Conservation (phyloP, 2,329 filamentous ascomycete genomes). For the Chlorencoelia australis region DNA sequence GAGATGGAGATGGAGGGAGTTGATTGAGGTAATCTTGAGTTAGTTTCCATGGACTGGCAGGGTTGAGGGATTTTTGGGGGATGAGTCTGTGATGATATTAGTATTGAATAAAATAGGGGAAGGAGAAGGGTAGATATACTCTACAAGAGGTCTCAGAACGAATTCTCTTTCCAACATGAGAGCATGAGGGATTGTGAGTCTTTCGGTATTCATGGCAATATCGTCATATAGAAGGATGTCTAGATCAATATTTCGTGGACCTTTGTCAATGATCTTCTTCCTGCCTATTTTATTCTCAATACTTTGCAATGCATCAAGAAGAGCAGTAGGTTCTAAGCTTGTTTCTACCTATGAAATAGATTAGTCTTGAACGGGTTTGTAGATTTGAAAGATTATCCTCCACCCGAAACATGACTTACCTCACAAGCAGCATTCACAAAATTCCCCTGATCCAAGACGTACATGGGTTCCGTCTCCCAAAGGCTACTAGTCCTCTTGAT, state of each 20-base stretch:
- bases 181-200: conserved; percentile 75
- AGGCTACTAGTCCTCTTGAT: conserved; percentile 75
- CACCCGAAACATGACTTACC: conserved; percentile 41
- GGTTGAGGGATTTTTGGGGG: conserved; percentile 42
- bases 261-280: conserved; percentile 81
- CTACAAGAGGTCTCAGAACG: conserved; percentile 75
- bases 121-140: conserved; percentile 39
- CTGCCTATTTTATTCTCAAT: conserved; percentile 76
- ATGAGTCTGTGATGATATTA: conserved; percentile 37
- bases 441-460: conserved; percentile 75
- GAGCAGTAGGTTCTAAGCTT: conserved; percentile 57
- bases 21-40: conserved; percentile 52
- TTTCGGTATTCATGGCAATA: conserved; percentile 52
- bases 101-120: conserved; percentile 1
- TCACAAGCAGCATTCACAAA: conserved; percentile 92
- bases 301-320: conserved; percentile 71
- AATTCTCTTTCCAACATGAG: conserved; percentile 88
- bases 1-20: conserved; percentile 37
- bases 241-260: conserved; percentile 86
- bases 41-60: conserved; percentile 47
- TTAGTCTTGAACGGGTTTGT: background rate
- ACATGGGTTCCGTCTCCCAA: conserved; percentile 97
- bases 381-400: background rate
- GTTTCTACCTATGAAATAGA: conserved; percentile 65
- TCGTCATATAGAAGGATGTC: conserved; percentile 81